phyloP scores from a whole-genome alignment of 2,329 filamentous ascomycete genomes.

The Sclerotinia nivalis region DNA sequence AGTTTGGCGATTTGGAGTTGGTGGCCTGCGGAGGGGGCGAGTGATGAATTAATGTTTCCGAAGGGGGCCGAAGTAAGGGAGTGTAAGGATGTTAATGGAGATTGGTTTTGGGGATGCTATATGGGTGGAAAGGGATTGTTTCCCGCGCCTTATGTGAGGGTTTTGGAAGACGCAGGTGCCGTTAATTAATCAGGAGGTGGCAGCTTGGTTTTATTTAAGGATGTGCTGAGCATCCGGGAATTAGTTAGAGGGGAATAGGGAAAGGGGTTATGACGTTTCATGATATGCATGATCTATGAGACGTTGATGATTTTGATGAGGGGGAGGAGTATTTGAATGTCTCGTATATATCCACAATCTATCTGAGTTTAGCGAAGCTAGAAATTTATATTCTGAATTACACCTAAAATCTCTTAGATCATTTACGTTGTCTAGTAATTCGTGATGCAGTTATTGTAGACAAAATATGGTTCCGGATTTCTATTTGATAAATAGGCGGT shows the following conservation, averaged over 20 bases:
- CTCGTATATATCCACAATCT: not conserved
- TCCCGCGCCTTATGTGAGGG: constrained; percentile 71
- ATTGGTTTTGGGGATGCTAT: constrained; percentile 88
- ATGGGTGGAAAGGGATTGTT: constrained; percentile 79
- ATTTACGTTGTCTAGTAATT: not conserved
- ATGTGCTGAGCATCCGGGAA: not conserved
- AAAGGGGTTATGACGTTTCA: not conserved
- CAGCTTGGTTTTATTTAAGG: not conserved
- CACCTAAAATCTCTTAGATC: no score
- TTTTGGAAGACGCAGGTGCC: constrained; percentile 42
- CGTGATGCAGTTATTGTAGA: not conserved
- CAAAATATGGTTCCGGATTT: not conserved
- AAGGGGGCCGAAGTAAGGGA: constrained; percentile 80
- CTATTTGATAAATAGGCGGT: not conserved
- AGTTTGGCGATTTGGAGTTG: constrained; percentile 73
- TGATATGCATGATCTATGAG: not conserved
- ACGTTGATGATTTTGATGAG: constrained; percentile 2
- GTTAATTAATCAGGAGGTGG: not conserved
- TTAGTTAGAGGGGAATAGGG: not conserved
- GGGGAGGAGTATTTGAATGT: not conserved
- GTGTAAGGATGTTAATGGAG: constrained; percentile 82
- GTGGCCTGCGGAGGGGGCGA: constrained; percentile 63
- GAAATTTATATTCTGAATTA: not conserved
- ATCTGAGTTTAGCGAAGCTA: not conserved
- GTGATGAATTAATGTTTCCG: constrained; percentile 81